Percentiles rank a stretch among this genome's conserved stretches.
These are phyloP conservation scores for Carallia pectinifolia DNA, from an alignment of 345 rosid genomes.

Conservation along the genomic window DNA sequence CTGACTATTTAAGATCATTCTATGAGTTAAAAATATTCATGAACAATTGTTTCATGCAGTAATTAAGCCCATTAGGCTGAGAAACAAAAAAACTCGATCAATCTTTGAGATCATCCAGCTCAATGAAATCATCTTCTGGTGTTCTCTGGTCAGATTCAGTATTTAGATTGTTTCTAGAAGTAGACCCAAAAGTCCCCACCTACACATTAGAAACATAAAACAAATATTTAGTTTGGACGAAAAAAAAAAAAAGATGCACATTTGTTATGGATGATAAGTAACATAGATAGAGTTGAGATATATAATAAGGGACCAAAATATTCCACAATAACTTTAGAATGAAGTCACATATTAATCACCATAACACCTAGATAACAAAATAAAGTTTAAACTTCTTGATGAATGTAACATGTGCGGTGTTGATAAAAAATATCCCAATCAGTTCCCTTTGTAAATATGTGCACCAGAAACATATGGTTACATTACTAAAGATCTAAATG, in stretches of 20 bases:
- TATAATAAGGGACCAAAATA: neutral
- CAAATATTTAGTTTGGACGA: neutral
- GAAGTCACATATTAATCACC: neutral
- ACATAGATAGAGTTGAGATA: neutral
- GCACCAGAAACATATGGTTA: too few species aligned
- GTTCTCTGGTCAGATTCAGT: slow-evolving; percentile 12
- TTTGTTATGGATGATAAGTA: neutral
- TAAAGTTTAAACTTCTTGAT: neutral
- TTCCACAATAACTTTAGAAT: neutral
- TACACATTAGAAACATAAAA: slow-evolving; percentile 10
- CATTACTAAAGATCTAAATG: too few species aligned
- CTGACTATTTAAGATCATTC: neutral
- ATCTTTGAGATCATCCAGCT: slow-evolving; percentile 41
- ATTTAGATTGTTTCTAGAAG: slow-evolving; percentile 15
- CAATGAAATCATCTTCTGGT: slow-evolving; percentile 40
- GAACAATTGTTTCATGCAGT: slow-evolving; percentile 10
- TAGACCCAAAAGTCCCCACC: slow-evolving; percentile 31
- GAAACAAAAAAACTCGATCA: slow-evolving; percentile 4
- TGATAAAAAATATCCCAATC: too few species aligned
- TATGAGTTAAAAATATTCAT: neutral
- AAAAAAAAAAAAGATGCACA: neutral
- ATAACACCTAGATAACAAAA: too few species aligned
- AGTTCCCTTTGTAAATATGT: too few species aligned
- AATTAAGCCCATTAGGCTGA: neutral
- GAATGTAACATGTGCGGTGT: neutral